Base-by-base conservation (phyloP, 306 rosid genomes). In the Vigna nakashimae region DNA sequence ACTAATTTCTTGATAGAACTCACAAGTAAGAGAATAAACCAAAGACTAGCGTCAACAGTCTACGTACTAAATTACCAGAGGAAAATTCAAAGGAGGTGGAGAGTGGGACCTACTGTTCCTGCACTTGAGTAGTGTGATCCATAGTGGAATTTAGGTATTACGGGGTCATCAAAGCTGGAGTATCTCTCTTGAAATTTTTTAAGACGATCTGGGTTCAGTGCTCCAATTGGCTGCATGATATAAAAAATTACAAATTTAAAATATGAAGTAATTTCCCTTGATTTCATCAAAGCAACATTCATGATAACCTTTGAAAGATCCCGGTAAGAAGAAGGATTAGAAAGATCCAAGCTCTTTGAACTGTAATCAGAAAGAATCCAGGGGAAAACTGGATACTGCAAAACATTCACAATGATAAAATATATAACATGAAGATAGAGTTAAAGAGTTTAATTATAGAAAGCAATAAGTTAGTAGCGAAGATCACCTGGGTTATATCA, bases 41-140 rank as follows among this genome's bases (percentile, higher is more conserved):
- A 10, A 77, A 72, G 36, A 17, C 10, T 30, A 51, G 46, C 26
- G 59, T 15, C 56, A 67, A 68, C 11, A 64, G 56, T 24, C 32
- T 3, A 71, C 38, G 13, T 43, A 46, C 76, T 6, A 56, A 79
- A 38, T 50, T 76, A 18, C 38, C 15, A 14, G 2, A 66, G 4
- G 16, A 17, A 38, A 34, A 59, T 28, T 46, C 59, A 17, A 34
- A 43, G 38, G 75, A 34, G 38, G 38, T 4, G 38, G 38, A 4
- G 7, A 5, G 34, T 22, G 18, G 60, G 77, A 86, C 99, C 72
- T 79, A 95, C 99, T 71, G 96, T 92, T 88, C 98, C 99, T 66
- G 99, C 99, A 88, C 98, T 95, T 10, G 98, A 95, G 86, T 92
- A 95, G 89, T 95, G 98, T 57, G 99, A 95, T 77, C 99, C 99